A percentile compares a stretch with the other conserved stretches of the same genome.
phyloP scores from a whole-genome alignment of 2,329 filamentous ascomycete species.

The Aureobasidium sp. region DNA sequence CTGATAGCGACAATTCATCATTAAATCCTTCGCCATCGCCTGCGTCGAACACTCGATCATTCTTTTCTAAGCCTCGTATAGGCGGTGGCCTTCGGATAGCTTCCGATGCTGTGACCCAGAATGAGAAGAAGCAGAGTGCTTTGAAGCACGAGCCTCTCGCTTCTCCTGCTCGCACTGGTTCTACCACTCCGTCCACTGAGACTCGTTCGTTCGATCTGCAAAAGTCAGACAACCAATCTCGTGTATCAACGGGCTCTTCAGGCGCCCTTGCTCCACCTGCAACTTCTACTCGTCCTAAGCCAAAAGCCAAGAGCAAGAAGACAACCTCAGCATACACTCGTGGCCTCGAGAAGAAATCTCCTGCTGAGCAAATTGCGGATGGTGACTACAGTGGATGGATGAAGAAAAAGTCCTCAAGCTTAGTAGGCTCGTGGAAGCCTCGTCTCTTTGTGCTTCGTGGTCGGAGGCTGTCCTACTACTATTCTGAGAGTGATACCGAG shows the following conservation, averaged over 20 bases:
- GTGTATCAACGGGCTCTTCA: conserved; percentile 38
- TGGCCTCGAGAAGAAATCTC: conserved; percentile 72
- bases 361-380: conserved; percentile 72
- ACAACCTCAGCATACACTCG: conserved; percentile 89
- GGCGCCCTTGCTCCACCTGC: conserved; percentile 29
- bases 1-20: conserved; percentile 45
- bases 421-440: conserved; percentile 97
- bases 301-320: conserved; percentile 60
- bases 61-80: conserved; percentile 41
- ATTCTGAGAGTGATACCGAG: conserved; percentile 83
- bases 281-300: conserved; percentile 21
- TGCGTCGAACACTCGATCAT: conserved; percentile 27
- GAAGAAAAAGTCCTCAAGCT: conserved; percentile 95
- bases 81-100: conserved; percentile 71
- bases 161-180: conserved; percentile 70
- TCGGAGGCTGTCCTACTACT: conserved; percentile 88
- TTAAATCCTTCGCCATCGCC: conserved; percentile 39
- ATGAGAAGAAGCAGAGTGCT: conserved; percentile 42
- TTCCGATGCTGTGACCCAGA: conserved; percentile 61
- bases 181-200: conserved; percentile 56
- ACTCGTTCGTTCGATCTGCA: conserved; percentile 32
- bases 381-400: conserved; percentile 98
- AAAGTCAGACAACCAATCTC: conserved; percentile 30
- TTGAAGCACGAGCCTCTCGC: conserved; percentile 44
- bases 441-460: conserved; percentile 93